Base-by-base conservation (phyloP, 768 basidiomycete species). In the Rhizopogon vesiculosus region DNA sequence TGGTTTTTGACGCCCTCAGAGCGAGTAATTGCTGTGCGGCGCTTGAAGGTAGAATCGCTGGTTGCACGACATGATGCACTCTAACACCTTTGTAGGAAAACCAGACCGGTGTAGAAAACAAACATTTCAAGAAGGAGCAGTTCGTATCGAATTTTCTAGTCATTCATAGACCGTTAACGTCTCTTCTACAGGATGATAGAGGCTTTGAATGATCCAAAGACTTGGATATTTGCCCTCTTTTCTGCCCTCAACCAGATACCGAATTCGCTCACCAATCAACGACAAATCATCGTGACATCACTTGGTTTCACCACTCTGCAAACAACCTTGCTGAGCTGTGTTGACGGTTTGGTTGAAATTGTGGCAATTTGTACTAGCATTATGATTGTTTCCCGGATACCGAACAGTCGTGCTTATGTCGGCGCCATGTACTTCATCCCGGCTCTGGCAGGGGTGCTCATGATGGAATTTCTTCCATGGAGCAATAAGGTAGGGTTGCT, bases 91-190 rank as follows among this genome's bases (percentile, higher is more conserved):
- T 19, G 6, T 59, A 85, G 82, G 79, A 74, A 68, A 89, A 90
- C 59, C 87, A 91, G 80, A 87, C 86, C 0, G 90, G 89, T 31
- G 80, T 90, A 9, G 89, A 91, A 69, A 91, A 89, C 64, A 92
- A 91, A 62, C 78, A 77, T 51, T 91, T 88, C 72, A 91, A 91
- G 72, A 81, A 76, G 52, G 85, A 89, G 39, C 89, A 91, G 88
- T 89, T 54, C 59, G 86, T 76, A 31, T 9, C 19, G 35, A 85
- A 43, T 41, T 54, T 35, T 13, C 31, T 16, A 8, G 1, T 28
- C 18, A 2, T 9, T 38, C 5, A 3, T 16, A 13, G 6, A 8
- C 9, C 2, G 29, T 7, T 18, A 13, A 13, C n/a, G 6, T 40
- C 4, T 8, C 9, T 10, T 40, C 12, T 35, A 6, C 62, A 88